phyloP scores from a whole-genome alignment of 2,329 filamentous ascomycete genomes.

The Ploettnerulaceae sp. region DNA sequence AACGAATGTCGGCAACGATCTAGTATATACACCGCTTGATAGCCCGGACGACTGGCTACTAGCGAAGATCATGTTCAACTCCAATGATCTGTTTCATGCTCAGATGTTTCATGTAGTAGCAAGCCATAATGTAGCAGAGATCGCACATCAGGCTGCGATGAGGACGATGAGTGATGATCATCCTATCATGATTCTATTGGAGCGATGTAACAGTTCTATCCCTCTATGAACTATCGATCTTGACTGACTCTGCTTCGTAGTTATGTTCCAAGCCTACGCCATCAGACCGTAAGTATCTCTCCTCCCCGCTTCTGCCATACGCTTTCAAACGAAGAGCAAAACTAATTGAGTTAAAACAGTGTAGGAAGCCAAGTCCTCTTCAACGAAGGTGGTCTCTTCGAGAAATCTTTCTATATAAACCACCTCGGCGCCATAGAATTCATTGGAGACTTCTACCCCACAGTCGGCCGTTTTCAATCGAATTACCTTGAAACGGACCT shows the following conservation, averaged over 20 bases:
- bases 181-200: constrained; percentile 34
- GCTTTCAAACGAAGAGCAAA: not conserved
- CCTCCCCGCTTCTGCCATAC: not conserved
- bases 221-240: not conserved
- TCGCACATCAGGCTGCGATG: constrained; percentile 41
- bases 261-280: constrained; percentile 16
- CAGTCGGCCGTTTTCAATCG: constrained; percentile 33
- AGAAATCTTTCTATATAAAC: constrained; percentile 16
- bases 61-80: constrained; percentile 46
- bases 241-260: not conserved
- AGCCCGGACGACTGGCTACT: constrained; percentile 43
- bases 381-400: constrained; percentile 16
- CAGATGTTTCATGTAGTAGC: constrained; percentile 42
- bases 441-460: constrained; percentile 13
- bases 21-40: constrained; percentile 45
- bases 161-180: constrained; percentile 43
- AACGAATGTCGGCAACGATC: constrained; percentile 39
- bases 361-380: constrained; percentile 13
- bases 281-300: constrained; percentile 6
- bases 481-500: constrained; percentile 40
- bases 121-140: constrained; percentile 42
- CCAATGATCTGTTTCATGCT: constrained; percentile 43
- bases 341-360: not conserved
- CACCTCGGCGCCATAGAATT: constrained; percentile 10
- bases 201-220: constrained; percentile 7